phyloP scores from a whole-genome alignment of 768 basidiomycete species.

The Sporobolomyces phaffii region DNA sequence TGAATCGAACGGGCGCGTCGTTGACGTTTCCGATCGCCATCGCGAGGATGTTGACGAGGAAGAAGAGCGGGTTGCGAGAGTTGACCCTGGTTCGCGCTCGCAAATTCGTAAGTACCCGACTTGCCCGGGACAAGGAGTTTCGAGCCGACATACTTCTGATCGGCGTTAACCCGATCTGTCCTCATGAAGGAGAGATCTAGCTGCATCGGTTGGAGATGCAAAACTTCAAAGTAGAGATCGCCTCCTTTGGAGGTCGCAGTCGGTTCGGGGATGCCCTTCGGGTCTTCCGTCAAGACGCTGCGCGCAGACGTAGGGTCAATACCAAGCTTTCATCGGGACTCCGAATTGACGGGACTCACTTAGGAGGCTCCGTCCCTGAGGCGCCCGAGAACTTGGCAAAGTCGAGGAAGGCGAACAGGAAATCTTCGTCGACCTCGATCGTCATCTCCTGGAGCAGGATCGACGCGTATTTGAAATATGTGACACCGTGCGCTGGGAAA shows the following conservation, averaged over 20 bases:
- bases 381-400: constrained; percentile 84
- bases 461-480: constrained; percentile 97
- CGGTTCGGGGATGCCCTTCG: constrained; percentile 57
- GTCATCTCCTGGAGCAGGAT: constrained; percentile 88
- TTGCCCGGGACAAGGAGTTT: too few relatives aligned
- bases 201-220: constrained; percentile 89
- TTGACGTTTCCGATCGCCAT: constrained; percentile 98
- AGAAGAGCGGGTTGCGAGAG: constrained; percentile 78
- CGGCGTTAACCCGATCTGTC: constrained; percentile 84
- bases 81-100: too few relatives aligned
- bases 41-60: constrained; percentile 85
- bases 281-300: constrained; percentile 51
- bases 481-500: constrained; percentile 88
- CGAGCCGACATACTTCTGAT: constrained; percentile 75
- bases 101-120: too few relatives aligned
- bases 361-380: constrained; percentile 67
- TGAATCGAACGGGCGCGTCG: constrained; percentile 87
- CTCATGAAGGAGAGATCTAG: constrained; percentile 94
- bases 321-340: too few relatives aligned
- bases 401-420: constrained; percentile 84
- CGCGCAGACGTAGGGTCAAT: too few relatives aligned
- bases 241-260: constrained; percentile 48
- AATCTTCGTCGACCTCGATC: constrained; percentile 94
- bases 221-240: constrained; percentile 88
- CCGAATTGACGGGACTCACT: not conserved